Percentiles rank a stretch among this genome's conserved stretches.
Evolutionary conservation across 2,329 filamentous ascomycete genomes (phyloP).

Genomic region (Orbilia blumenaviensis): DNA sequence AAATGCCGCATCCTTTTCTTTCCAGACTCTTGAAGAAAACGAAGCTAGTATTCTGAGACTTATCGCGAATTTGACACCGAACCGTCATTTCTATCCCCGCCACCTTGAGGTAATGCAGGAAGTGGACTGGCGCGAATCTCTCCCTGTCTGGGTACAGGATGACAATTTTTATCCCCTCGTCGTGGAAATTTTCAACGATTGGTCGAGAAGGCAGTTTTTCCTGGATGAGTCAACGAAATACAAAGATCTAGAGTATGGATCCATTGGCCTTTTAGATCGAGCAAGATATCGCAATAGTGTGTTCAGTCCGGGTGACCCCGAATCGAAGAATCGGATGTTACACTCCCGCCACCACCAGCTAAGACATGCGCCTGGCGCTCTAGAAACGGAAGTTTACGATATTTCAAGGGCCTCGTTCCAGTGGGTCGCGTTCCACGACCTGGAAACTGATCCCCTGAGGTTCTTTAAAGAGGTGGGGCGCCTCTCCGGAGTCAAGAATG

Average conservation of each 20-base stretch:
- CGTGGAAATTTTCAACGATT: slow-evolving; percentile 60
- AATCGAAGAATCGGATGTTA: neutral
- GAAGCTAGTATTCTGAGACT: slow-evolving; percentile 60
- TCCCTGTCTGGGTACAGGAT: slow-evolving; percentile 63
- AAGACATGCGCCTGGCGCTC: neutral
- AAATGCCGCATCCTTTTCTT: slow-evolving; percentile 66
- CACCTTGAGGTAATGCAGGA: slow-evolving; percentile 64
- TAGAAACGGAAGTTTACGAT: slow-evolving; percentile 5
- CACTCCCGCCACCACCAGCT: neutral
- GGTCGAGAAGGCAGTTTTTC: slow-evolving; percentile 21
- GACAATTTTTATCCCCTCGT: slow-evolving; percentile 61
- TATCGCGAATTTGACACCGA: slow-evolving; percentile 63
- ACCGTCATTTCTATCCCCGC: slow-evolving; percentile 63
- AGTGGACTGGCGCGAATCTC: slow-evolving; percentile 61
- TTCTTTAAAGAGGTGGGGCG: neutral
- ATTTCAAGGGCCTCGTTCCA: neutral
- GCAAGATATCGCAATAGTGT: slow-evolving; percentile 22
- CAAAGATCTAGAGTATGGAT: neutral
- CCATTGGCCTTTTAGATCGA: slow-evolving; percentile 8
- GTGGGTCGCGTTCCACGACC: neutral
- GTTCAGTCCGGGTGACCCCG: neutral
- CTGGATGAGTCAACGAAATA: neutral
- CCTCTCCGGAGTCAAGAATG: neutral
- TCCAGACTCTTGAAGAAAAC: slow-evolving; percentile 60
- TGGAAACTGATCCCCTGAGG: neutral